Evolutionary conservation across 1,139 yeast species (phyloP), one percentile per base, ranked within the genome.

Genomic region (Yamadazyma atmosphaerica): DNA sequence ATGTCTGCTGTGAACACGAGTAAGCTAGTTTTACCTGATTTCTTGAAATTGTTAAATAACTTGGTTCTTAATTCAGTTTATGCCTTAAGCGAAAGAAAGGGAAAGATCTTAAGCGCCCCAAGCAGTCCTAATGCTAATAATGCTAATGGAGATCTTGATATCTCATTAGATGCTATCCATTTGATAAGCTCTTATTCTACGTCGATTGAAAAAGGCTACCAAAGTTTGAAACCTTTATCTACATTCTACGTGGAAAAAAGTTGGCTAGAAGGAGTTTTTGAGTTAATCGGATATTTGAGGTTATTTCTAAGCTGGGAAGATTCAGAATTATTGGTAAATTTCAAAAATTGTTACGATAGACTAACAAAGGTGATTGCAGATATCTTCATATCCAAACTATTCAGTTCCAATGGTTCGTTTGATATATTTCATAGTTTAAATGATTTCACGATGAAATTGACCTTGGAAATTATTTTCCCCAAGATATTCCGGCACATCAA

Each of bases 191-290:
- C 56, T 39, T 68, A 67, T 43, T 41, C 61, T 6, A 63, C 61
- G 22, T 51, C 63, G 4, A 55, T 71, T 10, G 54, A 57, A 29
- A 34, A 49, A 12, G 75, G 74, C 0, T 59, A 55, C 35, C 57
- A 61, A 17, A 52, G 50, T 4, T 40, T 54, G 3, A 47, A 47
- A 8, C 46, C 56, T 1, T 49, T 70, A 12, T 45, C 47, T 10
- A 32, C 35, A 1, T 60, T 60, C 34, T 69, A 61, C 37, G 40
- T 49, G 9, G 50, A 59, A 8, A 61, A 58, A 35, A 65, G 58
- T 6, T 71, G 71, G 61, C 43, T 70, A 2, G 75, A 71, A 40
- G 72, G 76, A 1, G 48, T 61, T 0, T 62, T 68, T 46, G 75
- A 69, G 40, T 47, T 70, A 15, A 44, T 69, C 19, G 73, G 70